Evolutionary conservation across 192 early-diverging fungal genomes (phyloP), one percentile per base, ranked within the genome.

Genomic region (Backusella psychrophila): DNA sequence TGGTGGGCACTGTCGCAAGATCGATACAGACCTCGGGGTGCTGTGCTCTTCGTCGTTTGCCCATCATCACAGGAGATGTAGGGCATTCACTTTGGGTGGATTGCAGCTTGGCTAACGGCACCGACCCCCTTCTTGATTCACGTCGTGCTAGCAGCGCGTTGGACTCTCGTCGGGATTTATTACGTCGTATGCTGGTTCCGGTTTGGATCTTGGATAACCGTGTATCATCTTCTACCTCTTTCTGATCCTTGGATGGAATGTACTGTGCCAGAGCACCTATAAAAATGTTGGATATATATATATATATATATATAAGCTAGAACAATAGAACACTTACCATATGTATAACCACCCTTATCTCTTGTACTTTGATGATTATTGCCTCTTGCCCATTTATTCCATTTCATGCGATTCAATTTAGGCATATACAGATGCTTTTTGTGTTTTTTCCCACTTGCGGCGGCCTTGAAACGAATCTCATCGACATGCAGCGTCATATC

Each of bases 281-380:
- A 0, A 42, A 52, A 65, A 63, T 46, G 33, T 59, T 59, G 3
- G 15, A 56, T 26, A 70, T 11, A 34, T 26, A 69, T n/a, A n/a
- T n/a, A n/a, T n/a, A n/a, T n/a, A n/a, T n/a, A n/a, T n/a, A n/a
- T n/a, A n/a, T n/a, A 4, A 42, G 29, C 4, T 12, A 6, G 6
- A 78, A 26, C 6, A 17, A 36, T 36, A 19, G 19, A 29, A 0
- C 1, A 17, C 8, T 66, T 73, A 80, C 79, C 12, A 29, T 72
- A 67, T 3, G 80, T 59, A 41, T 75, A 59, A 8, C 80, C 80
- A 11, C 80, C 80, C 33, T 78, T 81, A 69, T 81, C 80, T 34
- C 9, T 49, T 39, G 59, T 71, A 52, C 69, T 71, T 42, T 81
- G 80, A 68, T 78, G 73, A 53, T 66, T 75, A 35, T 68, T 75